Base-by-base conservation (phyloP, 2,329 filamentous ascomycete species). In the Dendrostoma leiphaemia region DNA sequence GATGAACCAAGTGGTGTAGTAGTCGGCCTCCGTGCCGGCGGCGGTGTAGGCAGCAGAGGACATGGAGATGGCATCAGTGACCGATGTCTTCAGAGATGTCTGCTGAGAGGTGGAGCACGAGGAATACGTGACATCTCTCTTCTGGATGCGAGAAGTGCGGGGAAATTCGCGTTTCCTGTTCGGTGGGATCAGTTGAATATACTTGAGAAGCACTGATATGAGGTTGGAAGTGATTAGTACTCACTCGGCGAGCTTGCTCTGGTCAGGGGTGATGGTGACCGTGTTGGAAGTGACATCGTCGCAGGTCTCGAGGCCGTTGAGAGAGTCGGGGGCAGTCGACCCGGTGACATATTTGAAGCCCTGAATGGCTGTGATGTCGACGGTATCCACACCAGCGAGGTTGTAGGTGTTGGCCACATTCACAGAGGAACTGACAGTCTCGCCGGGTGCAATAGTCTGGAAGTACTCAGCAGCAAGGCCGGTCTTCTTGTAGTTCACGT, bases 1-100 rank as follows among this genome's bases (percentile, higher is more conserved):
- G 15, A 51, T 59, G 40, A 59, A 59, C 57, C 57, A 59, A 32
- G 50, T 53, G 10, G 57, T 59, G 53, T 49, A 59, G 41, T 59
- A 59, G 53, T 56, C 45, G 15, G 47, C 45, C n/a, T 53, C 57
- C 4, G 49, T 40, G 3, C 26, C 43, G 32, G 57, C 57, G 37
- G 57, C 57, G n/a, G 57, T 59, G 47, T 59, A 59, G 1, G 57
- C 53, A 9, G 57, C 57, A 21, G 24, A 35, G 15, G 57, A 31
- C 57, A 59, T 53, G 0, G 49, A 52, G 40, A 52, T 52, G 2
- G 49, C 49, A 6, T 52, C 49, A 8, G 41, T 28, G 31, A 56
- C 51, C 32, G 50, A 50, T 15, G 55, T 57, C 47, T 57, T 54
- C 15, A 57, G 29, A 2, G 51, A 51, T 40, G 37, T 51, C 3